These are phyloP conservation scores for Arabis hirsuta DNA, from an alignment of 345 rosid species.

Conservation along the genomic window DNA sequence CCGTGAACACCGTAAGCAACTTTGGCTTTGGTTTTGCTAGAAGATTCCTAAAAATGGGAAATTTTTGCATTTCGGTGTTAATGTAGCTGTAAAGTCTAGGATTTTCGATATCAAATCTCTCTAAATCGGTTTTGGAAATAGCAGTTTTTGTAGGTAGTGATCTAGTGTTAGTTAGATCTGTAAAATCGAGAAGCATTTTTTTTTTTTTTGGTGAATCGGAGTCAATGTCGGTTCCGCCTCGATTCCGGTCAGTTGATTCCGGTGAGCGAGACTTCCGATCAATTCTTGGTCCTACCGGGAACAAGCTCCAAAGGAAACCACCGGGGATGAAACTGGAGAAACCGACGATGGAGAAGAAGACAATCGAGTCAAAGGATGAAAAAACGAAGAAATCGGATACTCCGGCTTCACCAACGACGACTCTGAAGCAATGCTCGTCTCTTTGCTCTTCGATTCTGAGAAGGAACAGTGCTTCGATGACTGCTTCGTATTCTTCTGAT, in stretches of 20 bases:
- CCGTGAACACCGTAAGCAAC: constrained; percentile 29
- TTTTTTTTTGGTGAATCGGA: not conserved
- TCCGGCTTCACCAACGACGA: constrained; percentile 40
- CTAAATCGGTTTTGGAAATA: not conserved
- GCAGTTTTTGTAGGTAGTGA: constrained; percentile 5
- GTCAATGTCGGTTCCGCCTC: constrained; percentile 66
- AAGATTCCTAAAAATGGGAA: constrained; percentile 17
- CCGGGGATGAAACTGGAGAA: constrained; percentile 51
- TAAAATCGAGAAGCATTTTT: not conserved
- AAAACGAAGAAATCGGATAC: constrained; percentile 38
- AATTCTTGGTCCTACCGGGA: constrained; percentile 61
- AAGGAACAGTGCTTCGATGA: constrained; percentile 51
- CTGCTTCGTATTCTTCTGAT: constrained; percentile 79
- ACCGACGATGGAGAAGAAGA: constrained; percentile 35
- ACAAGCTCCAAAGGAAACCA: constrained; percentile 57
- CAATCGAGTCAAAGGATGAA: constrained; percentile 43
- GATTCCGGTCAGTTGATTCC: constrained; percentile 56
- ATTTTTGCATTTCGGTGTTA: constrained; percentile 23
- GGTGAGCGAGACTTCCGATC: constrained; percentile 55
- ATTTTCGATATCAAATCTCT: constrained; percentile 14
- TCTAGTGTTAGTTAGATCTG: constrained; percentile 39
- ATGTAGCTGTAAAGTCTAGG: constrained; percentile 34
- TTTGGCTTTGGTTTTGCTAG: constrained; percentile 28
- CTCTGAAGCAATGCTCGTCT: constrained; percentile 46
- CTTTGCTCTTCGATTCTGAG: constrained; percentile 50